Conservation (phyloP, 2,329 filamentous ascomycete genomes). For the Escovopsis sp. region DNA sequence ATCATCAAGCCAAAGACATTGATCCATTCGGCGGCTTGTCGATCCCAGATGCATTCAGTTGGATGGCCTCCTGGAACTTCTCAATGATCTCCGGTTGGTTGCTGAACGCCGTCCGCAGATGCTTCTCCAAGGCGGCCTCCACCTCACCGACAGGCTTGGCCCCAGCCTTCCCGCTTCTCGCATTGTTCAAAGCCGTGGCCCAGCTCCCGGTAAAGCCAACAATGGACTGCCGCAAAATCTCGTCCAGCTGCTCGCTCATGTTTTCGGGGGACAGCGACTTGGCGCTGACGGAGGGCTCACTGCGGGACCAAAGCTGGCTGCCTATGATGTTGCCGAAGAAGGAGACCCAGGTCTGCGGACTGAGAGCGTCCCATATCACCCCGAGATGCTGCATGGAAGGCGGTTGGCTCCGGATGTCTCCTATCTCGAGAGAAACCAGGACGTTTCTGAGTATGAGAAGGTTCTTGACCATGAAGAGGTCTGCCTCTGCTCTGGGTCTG, state of each 20-base stretch:
- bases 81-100: conserved; percentile 43
- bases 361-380: conserved; percentile 50
- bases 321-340: conserved; percentile 44
- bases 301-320: conserved; percentile 34
- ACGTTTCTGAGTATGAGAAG: conserved; percentile 91
- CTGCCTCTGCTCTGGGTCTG: conserved; percentile 49
- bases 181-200: conserved; percentile 36
- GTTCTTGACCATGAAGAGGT: conserved; percentile 90
- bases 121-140: conserved; percentile 40
- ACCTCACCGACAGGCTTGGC: conserved; percentile 36
- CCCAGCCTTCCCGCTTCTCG: conserved; percentile 29
- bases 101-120: conserved; percentile 43
- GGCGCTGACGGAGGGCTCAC: conserved; percentile 20
- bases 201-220: conserved; percentile 48
- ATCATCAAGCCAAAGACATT: no score
- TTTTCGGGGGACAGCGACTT: conserved; percentile 35
- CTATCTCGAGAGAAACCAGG: conserved; percentile 90
- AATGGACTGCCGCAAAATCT: conserved; percentile 46
- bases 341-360: conserved; percentile 41
- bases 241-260: conserved; percentile 50
- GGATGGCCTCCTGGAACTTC: conserved; percentile 47
- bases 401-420: conserved; percentile 40
- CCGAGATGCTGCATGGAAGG: conserved; percentile 43
- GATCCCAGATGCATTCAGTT: conserved; percentile 39
- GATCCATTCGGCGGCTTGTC: conserved; percentile 24